These are phyloP conservation scores for Favolaschia claudopus DNA, from an alignment of 768 basidiomycete genomes.

Conservation along the genomic window DNA sequence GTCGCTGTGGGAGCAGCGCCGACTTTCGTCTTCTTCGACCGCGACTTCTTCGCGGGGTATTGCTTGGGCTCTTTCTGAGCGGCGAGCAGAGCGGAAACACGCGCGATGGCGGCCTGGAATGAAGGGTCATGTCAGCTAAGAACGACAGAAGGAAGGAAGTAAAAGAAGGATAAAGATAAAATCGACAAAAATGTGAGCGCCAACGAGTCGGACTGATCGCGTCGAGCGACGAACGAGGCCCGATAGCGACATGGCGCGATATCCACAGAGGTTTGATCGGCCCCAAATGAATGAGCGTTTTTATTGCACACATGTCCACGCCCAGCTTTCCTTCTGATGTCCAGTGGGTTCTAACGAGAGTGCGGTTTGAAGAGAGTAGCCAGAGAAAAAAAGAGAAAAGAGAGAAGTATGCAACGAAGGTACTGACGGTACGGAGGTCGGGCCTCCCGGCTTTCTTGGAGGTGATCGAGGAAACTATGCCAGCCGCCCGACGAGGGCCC, in stretches of 20 bases:
- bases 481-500: slow-evolving; percentile 73
- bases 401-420: not conserved
- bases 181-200: slow-evolving; percentile 59
- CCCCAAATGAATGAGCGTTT: slow-evolving; percentile 53
- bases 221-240: slow-evolving; percentile 65
- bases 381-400: slow-evolving; percentile 19
- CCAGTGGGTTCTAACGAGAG: slow-evolving; percentile 94
- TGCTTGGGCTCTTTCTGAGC: slow-evolving; percentile 78
- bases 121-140: slow-evolving; percentile 36
- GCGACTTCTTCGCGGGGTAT: slow-evolving; percentile 69
- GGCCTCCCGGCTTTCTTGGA: slow-evolving; percentile 78
- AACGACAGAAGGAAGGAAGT: slow-evolving; percentile 21
- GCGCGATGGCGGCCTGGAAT: slow-evolving; percentile 74
- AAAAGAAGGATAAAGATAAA: slow-evolving; percentile 24
- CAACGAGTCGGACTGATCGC: slow-evolving; percentile 77
- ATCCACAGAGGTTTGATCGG: slow-evolving; percentile 68
- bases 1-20: slow-evolving; percentile 24
- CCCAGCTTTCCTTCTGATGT: slow-evolving; percentile 83
- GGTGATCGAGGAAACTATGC: slow-evolving; percentile 60
- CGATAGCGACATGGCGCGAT: slow-evolving; percentile 82
- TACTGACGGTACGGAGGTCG: slow-evolving; percentile 81
- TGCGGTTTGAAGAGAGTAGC: slow-evolving; percentile 52
- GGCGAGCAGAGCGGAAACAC: slow-evolving; percentile 74
- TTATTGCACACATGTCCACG: slow-evolving; percentile 95
- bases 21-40: slow-evolving; percentile 70